Base-by-base conservation (phyloP, 768 basidiomycete species). In the Suillus luteus region DNA sequence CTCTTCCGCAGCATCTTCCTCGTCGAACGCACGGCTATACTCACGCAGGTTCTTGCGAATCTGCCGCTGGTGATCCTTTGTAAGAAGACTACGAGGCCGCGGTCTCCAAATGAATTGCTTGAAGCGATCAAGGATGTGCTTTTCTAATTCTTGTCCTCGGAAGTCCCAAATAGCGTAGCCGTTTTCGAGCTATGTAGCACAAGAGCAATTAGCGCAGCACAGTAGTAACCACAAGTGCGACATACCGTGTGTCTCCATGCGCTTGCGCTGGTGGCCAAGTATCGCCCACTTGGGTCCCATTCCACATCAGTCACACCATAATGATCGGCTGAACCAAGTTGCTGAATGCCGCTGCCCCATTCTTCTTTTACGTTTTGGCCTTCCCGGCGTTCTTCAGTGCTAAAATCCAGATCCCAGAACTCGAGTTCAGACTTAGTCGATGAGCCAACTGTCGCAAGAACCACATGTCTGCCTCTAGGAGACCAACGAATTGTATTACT, bases 61-160 rank as follows among this genome's bases (percentile, higher is more conserved):
- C 59, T 85, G 85, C 67, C 88, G 88, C 72, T 97, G 94, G 65
- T 95, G 87, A 59, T 97, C 95, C 73, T 91, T 93, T 55, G 87
- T 83, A 63, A 99, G 82, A 59, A 99, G 79, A 3, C 93, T 91
- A 12, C 88, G 86, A 5, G 97, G 94, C n/a, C 97, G 90, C 31
- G 96, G 96, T 41, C 97, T 89, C 96, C 96, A 99, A 66, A 98
- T 85, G 78, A 99, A 95, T 76, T 99, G 97, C 81, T 99, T 99
- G 86, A 99, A 99, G 62, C 91, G 87, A 74, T 99, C 97, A 66
- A 91, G 81, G 63, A 95, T 87, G 59, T 90, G 88, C 74, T 93
- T 92, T 73, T 91, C 85, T n/a, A 95, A 82, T 75, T 96, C 93
- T 75, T 93, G 90, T n/a, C 96, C 97, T 60, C 91, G 91, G 86